Conservation (phyloP, 495 filamentous ascomycete genomes). For the Penicillium nucicola region DNA sequence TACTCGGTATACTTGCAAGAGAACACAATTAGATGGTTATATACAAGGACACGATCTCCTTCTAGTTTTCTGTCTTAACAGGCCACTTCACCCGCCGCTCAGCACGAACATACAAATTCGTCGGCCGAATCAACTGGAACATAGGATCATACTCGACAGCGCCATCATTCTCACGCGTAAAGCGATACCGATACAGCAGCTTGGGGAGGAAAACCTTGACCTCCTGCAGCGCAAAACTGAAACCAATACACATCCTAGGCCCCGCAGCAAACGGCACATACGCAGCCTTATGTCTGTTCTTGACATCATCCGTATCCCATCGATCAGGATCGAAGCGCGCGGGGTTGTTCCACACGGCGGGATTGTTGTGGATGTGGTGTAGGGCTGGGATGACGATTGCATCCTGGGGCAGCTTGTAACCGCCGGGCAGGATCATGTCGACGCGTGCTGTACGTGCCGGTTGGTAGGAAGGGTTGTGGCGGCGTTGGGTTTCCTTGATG, state of each 20-base stretch:
- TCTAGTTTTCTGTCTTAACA: conserved; percentile 10
- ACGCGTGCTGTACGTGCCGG: conserved; percentile 48
- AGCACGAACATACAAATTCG: conserved; percentile 51
- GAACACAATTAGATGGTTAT: too few relatives aligned
- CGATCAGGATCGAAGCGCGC: conserved; percentile 50
- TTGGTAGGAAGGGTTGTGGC: conserved; percentile 55
- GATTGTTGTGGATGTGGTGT: conserved; percentile 52
- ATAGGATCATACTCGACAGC: conserved; percentile 54
- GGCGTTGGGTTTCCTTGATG: conserved; percentile 56
- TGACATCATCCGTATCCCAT: conserved; percentile 50
- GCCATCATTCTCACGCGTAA: conserved; percentile 36
- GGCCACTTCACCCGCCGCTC: conserved; percentile 46
- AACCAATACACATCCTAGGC: conserved; percentile 51
- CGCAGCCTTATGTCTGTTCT: conserved; percentile 37
- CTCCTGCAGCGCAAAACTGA: conserved; percentile 56
- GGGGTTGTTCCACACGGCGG: conserved; percentile 50
- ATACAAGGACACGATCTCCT: too few relatives aligned
- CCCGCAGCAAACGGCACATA: conserved; percentile 55
- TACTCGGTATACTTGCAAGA: too few relatives aligned
- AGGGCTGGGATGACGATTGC: conserved; percentile 47
- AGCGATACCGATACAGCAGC: conserved; percentile 53
- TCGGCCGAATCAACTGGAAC: conserved; percentile 54
- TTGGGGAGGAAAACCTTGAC: conserved; percentile 50
- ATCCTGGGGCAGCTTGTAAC: conserved; percentile 48
- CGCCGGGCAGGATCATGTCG: conserved; percentile 53